Base-by-base conservation (phyloP, 202 grass and related monocot genomes). In the Digitaria exilis region DNA sequence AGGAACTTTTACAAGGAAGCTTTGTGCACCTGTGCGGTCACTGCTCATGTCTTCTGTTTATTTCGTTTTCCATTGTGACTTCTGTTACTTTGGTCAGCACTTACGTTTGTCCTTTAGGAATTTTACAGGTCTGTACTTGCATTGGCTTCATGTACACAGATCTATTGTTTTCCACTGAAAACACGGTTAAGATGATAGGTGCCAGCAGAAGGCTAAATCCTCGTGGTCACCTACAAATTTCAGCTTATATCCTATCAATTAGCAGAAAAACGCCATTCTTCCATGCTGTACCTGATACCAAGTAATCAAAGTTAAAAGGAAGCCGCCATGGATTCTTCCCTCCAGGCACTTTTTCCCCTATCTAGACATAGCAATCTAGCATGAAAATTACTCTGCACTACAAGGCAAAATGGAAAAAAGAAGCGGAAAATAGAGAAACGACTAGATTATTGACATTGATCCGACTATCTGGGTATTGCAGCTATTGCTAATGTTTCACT, bases 401-500 rank as follows among this genome's bases (percentile, higher is more conserved):
- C 31, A 25, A 50, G 30, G 43, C 9, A 76, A 70, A 73, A 35
- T 5, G 15, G 19, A 34, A 88, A 59, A n/a, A 84, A 35, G 3
- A 45, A 57, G 37, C 28, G 19, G n/a, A 83, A 83, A 80, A 77
- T 43, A 73, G 22, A 84, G 41, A 65, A 43, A 18, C 24, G 45
- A 54, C 69, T 84, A 88, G 42, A n/a, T 89, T 84, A 89, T 84
- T 89, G 76, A 81, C 82, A 89, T 74, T 74, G 50, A 87, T 82
- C 63, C 82, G 73, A 78, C 85, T 84, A 80, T 35, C 69, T 10
- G 14, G 67, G 7, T 30, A 58, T 71, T 49, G 60, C 87, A 9
- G 59, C 4, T 41, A 58, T 71, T 41, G 60, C 87, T 88, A 75
- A 76, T 52, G 76, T 69, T 76, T 34, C 51, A 75, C 37, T 70